A percentile compares a stretch with the other conserved stretches of the same genome.
These are phyloP conservation scores for Daldinia decipiens DNA, from an alignment of 495 filamentous ascomycete genomes.

Conservation along the genomic window DNA sequence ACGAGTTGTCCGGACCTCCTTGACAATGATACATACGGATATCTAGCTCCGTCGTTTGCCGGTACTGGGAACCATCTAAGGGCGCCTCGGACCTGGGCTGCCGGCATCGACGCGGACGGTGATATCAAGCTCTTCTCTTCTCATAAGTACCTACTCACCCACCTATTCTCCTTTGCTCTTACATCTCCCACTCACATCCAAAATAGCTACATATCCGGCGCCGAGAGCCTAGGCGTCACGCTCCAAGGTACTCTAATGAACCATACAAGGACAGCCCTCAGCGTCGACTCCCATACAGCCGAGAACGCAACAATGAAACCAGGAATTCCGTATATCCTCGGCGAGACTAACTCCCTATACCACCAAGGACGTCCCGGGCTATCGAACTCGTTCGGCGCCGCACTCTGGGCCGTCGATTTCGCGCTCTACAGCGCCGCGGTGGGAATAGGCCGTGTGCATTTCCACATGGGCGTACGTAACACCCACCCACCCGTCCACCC, in stretches of 20 bases:
- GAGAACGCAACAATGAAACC: slow-evolving; percentile 57
- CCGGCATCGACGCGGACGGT: slow-evolving; percentile 60
- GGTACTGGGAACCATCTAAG: slow-evolving; percentile 65
- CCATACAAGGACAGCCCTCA: slow-evolving; percentile 65
- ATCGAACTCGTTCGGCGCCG: slow-evolving; percentile 76
- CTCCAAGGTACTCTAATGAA: slow-evolving; percentile 73
- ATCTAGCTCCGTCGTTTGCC: slow-evolving; percentile 70
- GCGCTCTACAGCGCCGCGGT: slow-evolving; percentile 66
- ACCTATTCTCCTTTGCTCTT: background rate
- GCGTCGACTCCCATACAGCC: slow-evolving; percentile 58
- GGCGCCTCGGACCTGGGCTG: slow-evolving; percentile 60
- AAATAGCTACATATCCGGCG: slow-evolving; percentile 72
- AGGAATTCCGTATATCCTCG: slow-evolving; percentile 67
- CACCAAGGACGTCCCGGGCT: slow-evolving; percentile 70
- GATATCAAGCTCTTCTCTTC: slow-evolving; percentile 67
- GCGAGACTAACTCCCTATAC: slow-evolving; percentile 73
- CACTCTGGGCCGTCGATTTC: slow-evolving; percentile 76
- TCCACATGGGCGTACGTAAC: slow-evolving; percentile 65
- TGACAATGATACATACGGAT: slow-evolving; percentile 56
- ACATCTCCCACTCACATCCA: slow-evolving; percentile 2
- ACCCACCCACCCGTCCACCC: background rate
- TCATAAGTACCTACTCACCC: slow-evolving; percentile 66
- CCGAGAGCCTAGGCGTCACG: slow-evolving; percentile 69
- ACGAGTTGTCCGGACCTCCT: slow-evolving; percentile 64
- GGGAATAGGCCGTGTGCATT: slow-evolving; percentile 68